Conservation (phyloP, 108 stramenopile genomes). For the Aurantiochytrium sp. region DNA sequence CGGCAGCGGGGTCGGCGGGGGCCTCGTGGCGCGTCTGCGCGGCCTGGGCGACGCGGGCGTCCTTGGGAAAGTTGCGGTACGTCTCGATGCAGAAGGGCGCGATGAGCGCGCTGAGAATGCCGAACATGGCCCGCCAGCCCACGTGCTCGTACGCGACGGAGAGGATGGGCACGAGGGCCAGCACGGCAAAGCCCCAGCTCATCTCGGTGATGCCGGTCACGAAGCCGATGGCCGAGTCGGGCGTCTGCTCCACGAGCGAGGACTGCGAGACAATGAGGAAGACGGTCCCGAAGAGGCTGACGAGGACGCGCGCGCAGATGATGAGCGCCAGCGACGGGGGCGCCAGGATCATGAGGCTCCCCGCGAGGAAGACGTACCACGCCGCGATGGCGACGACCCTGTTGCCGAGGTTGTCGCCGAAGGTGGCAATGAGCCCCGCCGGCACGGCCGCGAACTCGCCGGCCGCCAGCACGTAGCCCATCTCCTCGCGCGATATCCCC, state of each 20-base stretch:
- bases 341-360: neutral
- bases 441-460: neutral
- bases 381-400: neutral
- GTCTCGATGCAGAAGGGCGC: neutral
- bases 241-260: neutral
- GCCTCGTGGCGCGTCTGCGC: neutral
- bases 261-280: neutral
- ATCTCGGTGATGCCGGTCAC: slow-evolving; percentile 5
- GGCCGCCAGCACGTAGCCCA: neutral
- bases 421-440: neutral
- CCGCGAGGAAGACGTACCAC: neutral
- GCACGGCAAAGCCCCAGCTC: neutral
- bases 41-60: neutral
- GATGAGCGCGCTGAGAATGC: neutral
- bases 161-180: neutral
- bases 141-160: neutral
- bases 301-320: neutral
- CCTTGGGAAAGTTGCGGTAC: neutral
- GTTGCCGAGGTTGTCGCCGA: neutral
- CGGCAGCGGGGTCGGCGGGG: neutral
- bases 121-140: slow-evolving; percentile 2
- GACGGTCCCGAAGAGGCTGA: neutral
- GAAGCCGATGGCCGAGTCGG: neutral
- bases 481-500: neutral
- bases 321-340: neutral